Conservation (phyloP, 352 stramenopile species). For the Pythium oligandrum region DNA sequence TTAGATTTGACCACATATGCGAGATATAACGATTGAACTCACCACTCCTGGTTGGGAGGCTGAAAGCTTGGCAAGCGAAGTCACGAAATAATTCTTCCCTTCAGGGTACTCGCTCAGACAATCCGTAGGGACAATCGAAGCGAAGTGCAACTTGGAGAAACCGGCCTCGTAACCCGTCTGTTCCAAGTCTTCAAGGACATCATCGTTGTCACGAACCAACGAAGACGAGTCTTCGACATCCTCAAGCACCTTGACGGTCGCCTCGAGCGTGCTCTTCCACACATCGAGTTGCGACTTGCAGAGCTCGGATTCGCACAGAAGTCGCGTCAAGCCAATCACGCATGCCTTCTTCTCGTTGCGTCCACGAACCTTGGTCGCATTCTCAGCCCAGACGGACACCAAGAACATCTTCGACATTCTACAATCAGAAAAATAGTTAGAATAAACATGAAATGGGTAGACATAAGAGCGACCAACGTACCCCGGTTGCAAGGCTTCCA, state of each 20-base stretch:
- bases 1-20: too few relatives aligned
- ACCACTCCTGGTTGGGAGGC: constrained; percentile 61
- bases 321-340: constrained; percentile 56
- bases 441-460: constrained; percentile 22
- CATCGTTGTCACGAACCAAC: constrained; percentile 72
- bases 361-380: constrained; percentile 66
- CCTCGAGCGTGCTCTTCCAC: constrained; percentile 46
- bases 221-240: constrained; percentile 53
- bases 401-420: constrained; percentile 91
- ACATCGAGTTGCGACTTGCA: constrained; percentile 43
- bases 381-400: constrained; percentile 84
- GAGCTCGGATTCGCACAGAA: constrained; percentile 74
- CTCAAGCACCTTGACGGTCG: constrained; percentile 54
- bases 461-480: constrained; percentile 38
- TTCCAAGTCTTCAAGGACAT: constrained; percentile 71
- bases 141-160: constrained; percentile 93
- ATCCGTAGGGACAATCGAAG: constrained; percentile 80
- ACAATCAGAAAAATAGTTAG: constrained; percentile 27
- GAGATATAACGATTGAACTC: constrained; percentile 10
- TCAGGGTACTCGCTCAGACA: constrained; percentile 74
- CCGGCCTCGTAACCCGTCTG: constrained; percentile 91
- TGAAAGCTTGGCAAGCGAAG: constrained; percentile 67
- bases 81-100: constrained; percentile 54
- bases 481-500: constrained; percentile 88
- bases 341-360: constrained; percentile 63